A percentile compares a stretch with the other conserved stretches of the same genome.
phyloP scores from a whole-genome alignment of 305 asterid species.

The Fraxinus dipetala region DNA sequence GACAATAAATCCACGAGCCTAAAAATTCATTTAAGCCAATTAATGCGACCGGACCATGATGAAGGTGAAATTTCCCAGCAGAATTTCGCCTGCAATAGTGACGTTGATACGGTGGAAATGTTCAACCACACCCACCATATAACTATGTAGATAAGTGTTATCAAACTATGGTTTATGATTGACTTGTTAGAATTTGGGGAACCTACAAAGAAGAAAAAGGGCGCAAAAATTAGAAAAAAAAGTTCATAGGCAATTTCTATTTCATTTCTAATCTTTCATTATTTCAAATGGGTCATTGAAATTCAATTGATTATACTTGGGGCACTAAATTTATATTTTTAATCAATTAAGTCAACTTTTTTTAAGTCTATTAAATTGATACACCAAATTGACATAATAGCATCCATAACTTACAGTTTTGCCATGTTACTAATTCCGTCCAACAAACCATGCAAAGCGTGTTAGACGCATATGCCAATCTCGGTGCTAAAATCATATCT shows the following conservation, averaged over 20 bases:
- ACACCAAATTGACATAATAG: not conserved
- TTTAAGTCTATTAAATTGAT: not conserved
- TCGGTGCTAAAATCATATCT: not conserved
- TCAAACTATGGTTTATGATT: not conserved
- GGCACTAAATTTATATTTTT: not conserved
- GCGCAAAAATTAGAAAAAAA: not conserved
- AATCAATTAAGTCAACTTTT: not conserved
- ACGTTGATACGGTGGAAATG: too few relatives aligned
- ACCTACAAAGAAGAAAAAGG: not conserved
- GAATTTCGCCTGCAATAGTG: too few relatives aligned
- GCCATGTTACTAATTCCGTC: not conserved
- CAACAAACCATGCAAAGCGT: not conserved
- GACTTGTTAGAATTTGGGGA: not conserved
- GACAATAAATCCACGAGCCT: too few relatives aligned
- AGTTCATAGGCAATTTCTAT: not conserved
- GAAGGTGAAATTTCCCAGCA: too few relatives aligned
- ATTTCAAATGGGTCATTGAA: not conserved
- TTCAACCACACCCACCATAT: not conserved
- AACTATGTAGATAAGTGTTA: not conserved
- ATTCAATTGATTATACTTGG: not conserved
- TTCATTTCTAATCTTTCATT: not conserved
- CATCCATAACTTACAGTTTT: not conserved
- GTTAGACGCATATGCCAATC: not conserved
- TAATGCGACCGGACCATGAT: too few relatives aligned
- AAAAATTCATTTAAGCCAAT: too few relatives aligned